Evolutionary conservation across 768 basidiomycete genomes (phyloP).

Genomic region (Tylopilus rubrobrunneus): DNA sequence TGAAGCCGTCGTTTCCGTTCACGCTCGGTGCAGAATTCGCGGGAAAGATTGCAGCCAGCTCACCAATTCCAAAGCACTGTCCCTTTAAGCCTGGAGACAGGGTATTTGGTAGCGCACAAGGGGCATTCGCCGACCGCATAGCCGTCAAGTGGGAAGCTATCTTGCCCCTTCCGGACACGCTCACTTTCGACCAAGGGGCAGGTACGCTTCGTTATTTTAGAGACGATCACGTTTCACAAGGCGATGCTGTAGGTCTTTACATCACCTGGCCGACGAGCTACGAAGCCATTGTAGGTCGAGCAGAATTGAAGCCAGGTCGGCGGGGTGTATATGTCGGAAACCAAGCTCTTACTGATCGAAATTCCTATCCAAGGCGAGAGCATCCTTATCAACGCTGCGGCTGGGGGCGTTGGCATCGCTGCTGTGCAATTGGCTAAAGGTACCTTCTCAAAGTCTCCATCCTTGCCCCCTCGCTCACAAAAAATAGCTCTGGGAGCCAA

Average conservation of each 20-base stretch:
- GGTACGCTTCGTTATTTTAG: constrained; percentile 39
- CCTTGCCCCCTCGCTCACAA: neutral
- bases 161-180: constrained; percentile 64
- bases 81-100: constrained; percentile 77
- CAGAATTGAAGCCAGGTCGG: constrained; percentile 69
- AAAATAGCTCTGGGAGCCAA: constrained; percentile 76
- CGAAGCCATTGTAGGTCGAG: constrained; percentile 84
- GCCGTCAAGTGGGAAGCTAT: constrained; percentile 49
- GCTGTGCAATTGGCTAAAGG: constrained; percentile 94
- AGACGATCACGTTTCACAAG: neutral
- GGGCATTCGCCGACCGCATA: constrained; percentile 76
- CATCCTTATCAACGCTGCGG: constrained; percentile 92
- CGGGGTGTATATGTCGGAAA: neutral
- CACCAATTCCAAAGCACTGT: constrained; percentile 78
- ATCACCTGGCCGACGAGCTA: constrained; percentile 95
- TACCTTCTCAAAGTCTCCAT: constrained; percentile 23
- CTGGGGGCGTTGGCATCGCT: constrained; percentile 90
- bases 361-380: constrained; percentile 61
- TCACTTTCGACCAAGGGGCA: constrained; percentile 85
- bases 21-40: constrained; percentile 83
- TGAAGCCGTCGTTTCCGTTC: constrained; percentile 81
- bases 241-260: constrained; percentile 51
- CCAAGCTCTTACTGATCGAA: constrained; percentile 1
- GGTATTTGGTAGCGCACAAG: constrained; percentile 82
- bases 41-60: constrained; percentile 64